A percentile compares a stretch with the other conserved stretches of the same genome.
Conservation (phyloP, 2,329 filamentous ascomycete genomes). For the Fusarium fracticaudum region DNA sequence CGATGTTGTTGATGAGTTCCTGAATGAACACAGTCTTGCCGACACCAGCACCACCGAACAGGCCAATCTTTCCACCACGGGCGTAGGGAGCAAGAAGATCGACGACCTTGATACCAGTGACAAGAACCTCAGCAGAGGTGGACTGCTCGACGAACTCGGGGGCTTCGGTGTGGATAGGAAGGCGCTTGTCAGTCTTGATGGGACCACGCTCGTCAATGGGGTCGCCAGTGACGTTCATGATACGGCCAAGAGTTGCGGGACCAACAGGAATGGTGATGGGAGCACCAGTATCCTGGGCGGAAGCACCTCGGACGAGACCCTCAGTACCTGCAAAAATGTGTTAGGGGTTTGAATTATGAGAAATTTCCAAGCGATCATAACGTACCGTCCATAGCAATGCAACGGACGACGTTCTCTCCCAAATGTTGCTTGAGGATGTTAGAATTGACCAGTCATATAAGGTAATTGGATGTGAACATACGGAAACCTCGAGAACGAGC, state of each 20-base stretch:
- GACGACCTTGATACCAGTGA: slow-evolving; percentile 99
- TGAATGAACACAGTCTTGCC: slow-evolving; percentile 99
- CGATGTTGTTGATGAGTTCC: slow-evolving; percentile 99
- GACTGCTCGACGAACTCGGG: slow-evolving; percentile 95
- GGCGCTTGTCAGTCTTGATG: slow-evolving; percentile 89
- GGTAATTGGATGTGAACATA: slow-evolving; percentile 60
- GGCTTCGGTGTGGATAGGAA: slow-evolving; percentile 93
- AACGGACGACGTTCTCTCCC: slow-evolving; percentile 98
- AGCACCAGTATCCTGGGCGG: slow-evolving; percentile 86
- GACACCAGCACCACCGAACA: slow-evolving; percentile 99
- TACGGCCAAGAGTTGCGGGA: slow-evolving; percentile 92
- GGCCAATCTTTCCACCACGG: slow-evolving; percentile 99
- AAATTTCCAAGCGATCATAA: slow-evolving; percentile 38
- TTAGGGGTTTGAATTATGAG: slow-evolving; percentile 22
- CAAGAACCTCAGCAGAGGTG: slow-evolving; percentile 93
- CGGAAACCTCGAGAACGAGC: slow-evolving; percentile 94
- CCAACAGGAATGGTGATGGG: slow-evolving; percentile 98
- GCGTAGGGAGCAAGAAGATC: slow-evolving; percentile 98
- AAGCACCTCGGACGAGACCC: slow-evolving; percentile 95
- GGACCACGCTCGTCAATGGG: slow-evolving; percentile 99
- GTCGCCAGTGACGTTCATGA: slow-evolving; percentile 99
- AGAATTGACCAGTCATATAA: slow-evolving; percentile 40
- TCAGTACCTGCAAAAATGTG: slow-evolving; percentile 80
- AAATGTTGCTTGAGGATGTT: slow-evolving; percentile 86
- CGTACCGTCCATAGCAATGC: slow-evolving; percentile 99